Base-by-base conservation (phyloP, 2,329 filamentous ascomycete species). In the Penicillium sp. region DNA sequence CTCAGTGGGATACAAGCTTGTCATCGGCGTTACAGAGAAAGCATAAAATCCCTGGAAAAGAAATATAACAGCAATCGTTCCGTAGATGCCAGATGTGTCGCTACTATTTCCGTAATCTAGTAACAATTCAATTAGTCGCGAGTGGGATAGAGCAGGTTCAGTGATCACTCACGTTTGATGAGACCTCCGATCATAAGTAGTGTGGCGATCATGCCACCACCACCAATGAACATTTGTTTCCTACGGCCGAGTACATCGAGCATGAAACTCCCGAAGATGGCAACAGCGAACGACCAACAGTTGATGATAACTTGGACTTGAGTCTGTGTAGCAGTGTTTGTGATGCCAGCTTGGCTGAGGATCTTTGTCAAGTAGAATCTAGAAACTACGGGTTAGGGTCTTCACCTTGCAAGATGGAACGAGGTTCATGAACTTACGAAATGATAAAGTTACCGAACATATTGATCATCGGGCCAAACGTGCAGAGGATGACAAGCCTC, bases 31-130 rank as follows among this genome's bases (percentile, higher is more conserved):
- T 2, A 52, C 31, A 2, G 50, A 52, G 30, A 52, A 52, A 17
- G 50, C 50, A 30, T 52, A 52, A 29, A 52, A 52, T 2, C 50
- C 50, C 21, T 52, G 50, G 31, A 52, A 52, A 17, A 52, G 50
- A 30, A 52, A 52, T 8, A 52, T 52, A 19, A 35, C 50, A 7
- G 50, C 50, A n/a, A 52, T 52, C 9, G 50, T 52, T 5, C 50
- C 50, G 50, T 52, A 52, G 15, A 52, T 52, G n/a, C 50, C 50
- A 13, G 50, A 52, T 2, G 15, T 52, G n/a, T 52, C 6, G 23
- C 29, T 52, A 30, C 50, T 52, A n/a, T 29, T 35, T 5, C 50
- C 50, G 30, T 52, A 52, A n/a, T 29, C 50, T 52, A 23, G 50
- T 29, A 26, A 6, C 11, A 21, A 13, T 8, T 5, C 19, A 4